phyloP scores from a whole-genome alignment of 805 yeast genomes.

The Starmerella sp. region DNA sequence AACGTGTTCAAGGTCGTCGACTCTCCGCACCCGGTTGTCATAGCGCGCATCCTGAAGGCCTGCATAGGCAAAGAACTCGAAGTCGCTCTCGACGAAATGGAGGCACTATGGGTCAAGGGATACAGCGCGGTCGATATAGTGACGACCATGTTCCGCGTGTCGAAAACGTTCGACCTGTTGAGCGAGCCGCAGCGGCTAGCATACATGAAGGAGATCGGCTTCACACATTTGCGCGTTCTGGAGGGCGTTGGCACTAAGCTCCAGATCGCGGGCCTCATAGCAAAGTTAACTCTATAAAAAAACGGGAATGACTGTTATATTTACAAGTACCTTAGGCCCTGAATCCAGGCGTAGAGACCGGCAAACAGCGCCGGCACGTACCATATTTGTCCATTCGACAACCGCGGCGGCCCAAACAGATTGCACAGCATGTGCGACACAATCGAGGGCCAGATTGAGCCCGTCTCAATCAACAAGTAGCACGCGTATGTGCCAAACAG shows the following conservation, averaged over 20 bases:
- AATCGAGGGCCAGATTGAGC: slow-evolving; percentile 45
- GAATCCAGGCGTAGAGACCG: not conserved
- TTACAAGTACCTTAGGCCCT: not conserved
- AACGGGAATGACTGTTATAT: not conserved
- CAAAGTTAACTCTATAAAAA: slow-evolving; percentile 33
- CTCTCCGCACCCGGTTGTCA: slow-evolving; percentile 85
- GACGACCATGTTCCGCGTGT: slow-evolving; percentile 78
- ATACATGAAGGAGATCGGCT: slow-evolving; percentile 75
- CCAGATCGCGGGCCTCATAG: slow-evolving; percentile 74
- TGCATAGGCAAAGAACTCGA: slow-evolving; percentile 41
- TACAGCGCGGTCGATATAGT: slow-evolving; percentile 89
- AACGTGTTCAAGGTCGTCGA: slow-evolving; percentile 94
- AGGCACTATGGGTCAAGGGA: slow-evolving; percentile 74
- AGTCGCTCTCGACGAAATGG: slow-evolving; percentile 51
- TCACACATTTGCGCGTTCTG: slow-evolving; percentile 79
- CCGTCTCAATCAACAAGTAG: slow-evolving; percentile 41
- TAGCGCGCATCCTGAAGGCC: slow-evolving; percentile 53
- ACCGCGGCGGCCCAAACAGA: slow-evolving; percentile 52
- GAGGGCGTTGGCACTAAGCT: slow-evolving; percentile 87
- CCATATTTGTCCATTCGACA: slow-evolving; percentile 9
- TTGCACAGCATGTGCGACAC: slow-evolving; percentile 60
- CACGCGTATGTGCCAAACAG: slow-evolving; percentile 62
- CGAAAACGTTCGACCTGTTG: slow-evolving; percentile 59
- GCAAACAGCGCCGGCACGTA: not conserved
- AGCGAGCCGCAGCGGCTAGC: slow-evolving; percentile 62